Conservation (phyloP, 768 basidiomycete genomes). For the Suillus clintonianus region DNA sequence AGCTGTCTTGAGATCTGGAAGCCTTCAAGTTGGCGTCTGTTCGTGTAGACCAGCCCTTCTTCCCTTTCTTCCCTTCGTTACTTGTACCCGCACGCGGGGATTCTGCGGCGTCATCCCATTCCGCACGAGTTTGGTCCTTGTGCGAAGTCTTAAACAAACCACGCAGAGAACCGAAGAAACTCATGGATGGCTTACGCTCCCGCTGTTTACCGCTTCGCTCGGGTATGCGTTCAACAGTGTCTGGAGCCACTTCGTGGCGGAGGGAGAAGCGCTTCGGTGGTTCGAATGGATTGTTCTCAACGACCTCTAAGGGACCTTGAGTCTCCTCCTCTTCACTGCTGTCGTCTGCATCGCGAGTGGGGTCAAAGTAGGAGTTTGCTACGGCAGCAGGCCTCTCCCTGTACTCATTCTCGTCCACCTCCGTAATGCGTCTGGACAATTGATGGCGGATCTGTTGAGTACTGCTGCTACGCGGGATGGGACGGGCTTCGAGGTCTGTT, state of each 20-base stretch:
- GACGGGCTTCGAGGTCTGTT: not conserved
- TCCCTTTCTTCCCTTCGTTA: not conserved
- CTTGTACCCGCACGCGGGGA: not conserved
- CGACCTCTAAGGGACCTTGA: conserved; percentile 19
- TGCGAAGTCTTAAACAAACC: conserved; percentile 21
- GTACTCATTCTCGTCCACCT: conserved; percentile 22
- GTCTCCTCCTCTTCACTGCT: conserved; percentile 19
- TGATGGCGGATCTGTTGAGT: conserved; percentile 15
- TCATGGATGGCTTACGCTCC: conserved; percentile 21
- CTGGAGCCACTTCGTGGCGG: not conserved
- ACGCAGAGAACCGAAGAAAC: conserved; percentile 26
- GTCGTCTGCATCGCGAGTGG: conserved; percentile 3
- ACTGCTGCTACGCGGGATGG: conserved; percentile 4
- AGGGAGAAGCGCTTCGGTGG: conserved; percentile 14
- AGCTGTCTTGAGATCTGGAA: conserved; percentile 4
- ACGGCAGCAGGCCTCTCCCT: not conserved
- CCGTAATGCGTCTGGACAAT: conserved; percentile 25
- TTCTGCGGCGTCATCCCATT: conserved; percentile 12
- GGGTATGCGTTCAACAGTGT: not conserved
- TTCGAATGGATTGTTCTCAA: conserved; percentile 27
- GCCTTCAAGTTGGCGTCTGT: conserved; percentile 24
- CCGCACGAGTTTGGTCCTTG: conserved; percentile 16
- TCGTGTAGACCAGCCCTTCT: conserved; percentile 27
- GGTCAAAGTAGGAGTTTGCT: not conserved
- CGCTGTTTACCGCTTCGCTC: conserved; percentile 10